These are phyloP conservation scores for Fusarium sp. DNA, from an alignment of 2,329 filamentous ascomycete species.

Conservation along the genomic window DNA sequence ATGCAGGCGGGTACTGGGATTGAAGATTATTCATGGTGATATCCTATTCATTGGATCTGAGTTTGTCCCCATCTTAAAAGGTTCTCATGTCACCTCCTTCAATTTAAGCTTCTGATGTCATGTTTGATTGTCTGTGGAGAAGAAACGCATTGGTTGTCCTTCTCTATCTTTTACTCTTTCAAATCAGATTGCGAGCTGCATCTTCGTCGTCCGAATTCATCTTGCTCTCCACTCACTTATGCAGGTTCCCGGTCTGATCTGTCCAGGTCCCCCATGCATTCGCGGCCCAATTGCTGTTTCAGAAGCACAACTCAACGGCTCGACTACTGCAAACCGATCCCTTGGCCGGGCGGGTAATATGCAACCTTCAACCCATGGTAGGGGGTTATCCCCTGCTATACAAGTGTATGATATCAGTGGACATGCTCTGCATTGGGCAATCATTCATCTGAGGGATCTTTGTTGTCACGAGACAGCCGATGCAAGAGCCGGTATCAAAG, in stretches of 20 bases:
- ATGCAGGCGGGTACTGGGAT: neutral
- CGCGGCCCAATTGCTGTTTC: conserved; percentile 31
- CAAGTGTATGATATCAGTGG: conserved; percentile 12
- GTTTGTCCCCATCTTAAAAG: neutral
- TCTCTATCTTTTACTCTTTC: neutral
- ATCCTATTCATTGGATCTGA: neutral
- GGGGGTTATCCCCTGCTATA: conserved; percentile 21
- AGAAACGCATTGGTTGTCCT: neutral
- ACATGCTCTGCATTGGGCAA: conserved; percentile 3
- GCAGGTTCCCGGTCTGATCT: conserved; percentile 36
- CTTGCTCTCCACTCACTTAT: conserved; percentile 8
- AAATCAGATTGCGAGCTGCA: neutral
- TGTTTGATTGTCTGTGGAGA: conserved; percentile 21
- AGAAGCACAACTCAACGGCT: conserved; percentile 24
- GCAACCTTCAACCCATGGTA: neutral
- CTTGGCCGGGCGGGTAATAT: conserved; percentile 16
- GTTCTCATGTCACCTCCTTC: neutral
- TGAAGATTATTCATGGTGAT: neutral
- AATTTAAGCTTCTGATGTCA: neutral
- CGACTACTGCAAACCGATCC: conserved; percentile 12
- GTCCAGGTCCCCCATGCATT: conserved; percentile 17
- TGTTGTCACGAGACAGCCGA: neutral
- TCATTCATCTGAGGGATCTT: conserved; percentile 1
- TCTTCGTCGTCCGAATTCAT: neutral
- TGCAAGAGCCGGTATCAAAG: neutral